A percentile compares a stretch with the other conserved stretches of the same genome.
Evolutionary conservation across 192 early-diverging fungal species (phyloP).

Genomic region (Phycomyces nitens): DNA sequence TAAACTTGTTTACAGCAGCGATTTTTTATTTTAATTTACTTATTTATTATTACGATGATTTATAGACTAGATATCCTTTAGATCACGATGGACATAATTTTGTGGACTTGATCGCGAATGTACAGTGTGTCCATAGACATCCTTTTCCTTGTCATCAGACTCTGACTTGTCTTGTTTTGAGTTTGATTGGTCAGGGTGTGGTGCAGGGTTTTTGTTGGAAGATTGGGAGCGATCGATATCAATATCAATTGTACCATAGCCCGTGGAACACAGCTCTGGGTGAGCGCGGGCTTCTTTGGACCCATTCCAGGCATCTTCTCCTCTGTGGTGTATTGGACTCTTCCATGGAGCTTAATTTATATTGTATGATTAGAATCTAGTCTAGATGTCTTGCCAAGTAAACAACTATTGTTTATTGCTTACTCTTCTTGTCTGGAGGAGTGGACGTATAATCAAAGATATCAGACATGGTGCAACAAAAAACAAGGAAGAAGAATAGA

Average conservation of each 20-base stretch:
- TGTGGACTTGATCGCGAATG: background rate
- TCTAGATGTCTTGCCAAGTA: too few species aligned
- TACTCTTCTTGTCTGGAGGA: background rate
- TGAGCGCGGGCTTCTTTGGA: background rate
- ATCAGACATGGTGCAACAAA: too few species aligned
- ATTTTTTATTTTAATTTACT: background rate
- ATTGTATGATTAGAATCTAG: too few species aligned
- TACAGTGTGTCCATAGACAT: background rate
- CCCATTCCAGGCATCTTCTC: conserved; percentile 8
- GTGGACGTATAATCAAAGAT: background rate
- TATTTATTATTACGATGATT: too few species aligned
- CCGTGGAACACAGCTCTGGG: conserved; percentile 1
- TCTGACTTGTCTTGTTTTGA: background rate
- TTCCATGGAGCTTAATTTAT: conserved; percentile 1
- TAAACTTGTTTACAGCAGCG: too few species aligned
- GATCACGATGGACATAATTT: background rate
- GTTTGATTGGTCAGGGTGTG: background rate
- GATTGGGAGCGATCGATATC: background rate
- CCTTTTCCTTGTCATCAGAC: background rate
- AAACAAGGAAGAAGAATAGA: too few species aligned
- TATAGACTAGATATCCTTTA: background rate
- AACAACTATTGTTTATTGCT: too few species aligned
- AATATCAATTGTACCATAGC: background rate
- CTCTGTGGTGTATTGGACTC: background rate
- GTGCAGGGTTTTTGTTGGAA: background rate